Evolutionary conservation across 176 grass and related monocot species (phyloP), one percentile per base, ranked within the genome.

Genomic region (Rhynchospora pubera): DNA sequence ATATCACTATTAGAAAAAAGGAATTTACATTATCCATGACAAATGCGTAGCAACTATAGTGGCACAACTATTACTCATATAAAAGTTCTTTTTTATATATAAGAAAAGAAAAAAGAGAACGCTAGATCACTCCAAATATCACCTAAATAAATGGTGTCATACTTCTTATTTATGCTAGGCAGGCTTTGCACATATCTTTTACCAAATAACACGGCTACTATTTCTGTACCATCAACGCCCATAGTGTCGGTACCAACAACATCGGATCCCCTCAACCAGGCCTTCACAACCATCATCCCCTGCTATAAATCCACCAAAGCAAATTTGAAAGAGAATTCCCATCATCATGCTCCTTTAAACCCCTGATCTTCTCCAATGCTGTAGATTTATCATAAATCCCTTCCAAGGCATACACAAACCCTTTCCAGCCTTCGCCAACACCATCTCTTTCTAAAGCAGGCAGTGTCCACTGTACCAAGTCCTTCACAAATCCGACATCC

Each of bases 261-360:
- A 89, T 6, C 88, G 79, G 42, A 73, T 15, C 57, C 72, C 60
- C 30, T 87, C 88, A 14, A 4, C 55, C 3, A 64, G 85, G 0
- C 73, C 60, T 24, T 74, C 84, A 0, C 28, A 57, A 58, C 66
- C 82, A 12, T 50, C 55, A 21, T 88, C 83, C 16, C n/a, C 92
- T 93, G 80, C 94, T 97, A 60, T 97, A 77, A 78, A 94, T 85
- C 94, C 94, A 94, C 94, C 94, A 97, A 44, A 97, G 92, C 69
- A 92, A 80, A 87, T 97, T 97, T 0, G 90, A 85, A 23, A 91
- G 91, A 2, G 94, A 91, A 83, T 97, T 97, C 18, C 94, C 94
- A 7, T 97, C 94, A 9, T 97, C 94, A 4, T 87, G 44, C 0
- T 61, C 90, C 3, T 45, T 58, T 48, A 97, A 84, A 14, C 61